Base-by-base conservation (phyloP, 371 early-diverging fungal genomes). In the Mucor lusitanicus region DNA sequence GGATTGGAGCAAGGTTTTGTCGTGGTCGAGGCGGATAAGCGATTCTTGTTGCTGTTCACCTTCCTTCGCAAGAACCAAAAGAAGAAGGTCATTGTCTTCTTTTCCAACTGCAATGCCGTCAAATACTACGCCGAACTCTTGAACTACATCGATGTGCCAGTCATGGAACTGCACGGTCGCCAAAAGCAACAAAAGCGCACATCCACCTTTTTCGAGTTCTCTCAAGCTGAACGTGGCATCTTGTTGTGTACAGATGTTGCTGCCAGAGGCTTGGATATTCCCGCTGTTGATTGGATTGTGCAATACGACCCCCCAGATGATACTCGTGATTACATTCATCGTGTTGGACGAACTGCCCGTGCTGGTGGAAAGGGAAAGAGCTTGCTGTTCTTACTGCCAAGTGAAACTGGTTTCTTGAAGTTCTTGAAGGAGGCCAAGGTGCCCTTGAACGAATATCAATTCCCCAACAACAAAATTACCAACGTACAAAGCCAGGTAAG, bases 261-360 rank as follows among this genome's bases (percentile, higher is more conserved):
- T 28, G 98, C 99, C 5, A 89, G 99, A 82, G 99, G 99, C 1
- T 82, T 99, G 32, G 99, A 99, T 82, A 97, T 99, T 69, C 96
- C 98, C 33, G 90, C 93, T 13, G 99, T 99, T 17, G 99, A 99
- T 76, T 95, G 97, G 94, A 97, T 99, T 69, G 92, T 99, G 67
- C 99, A 99, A 80, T 99, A 90, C 78, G 99, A 99, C 81, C 95
- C 99, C 19, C 99, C 99, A 71, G 95, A 97, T 92, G 98, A 96
- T 84, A 95, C 95, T 61, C 90, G 91, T 78, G 97, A 98, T 74
- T 99, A 99, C 78, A 97, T 99, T 69, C 99, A 99, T 77, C 92
- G 99, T 71, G 98, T 99, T 25, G 99, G 99, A 25, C 90, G 99
- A 69, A 99, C 99, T 3, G 99, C 99, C 7, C 91, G 99, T 74